These are phyloP conservation scores for Paraphysoderma sedebokerense DNA, from an alignment of 371 early-diverging fungal genomes.

Conservation along the genomic window DNA sequence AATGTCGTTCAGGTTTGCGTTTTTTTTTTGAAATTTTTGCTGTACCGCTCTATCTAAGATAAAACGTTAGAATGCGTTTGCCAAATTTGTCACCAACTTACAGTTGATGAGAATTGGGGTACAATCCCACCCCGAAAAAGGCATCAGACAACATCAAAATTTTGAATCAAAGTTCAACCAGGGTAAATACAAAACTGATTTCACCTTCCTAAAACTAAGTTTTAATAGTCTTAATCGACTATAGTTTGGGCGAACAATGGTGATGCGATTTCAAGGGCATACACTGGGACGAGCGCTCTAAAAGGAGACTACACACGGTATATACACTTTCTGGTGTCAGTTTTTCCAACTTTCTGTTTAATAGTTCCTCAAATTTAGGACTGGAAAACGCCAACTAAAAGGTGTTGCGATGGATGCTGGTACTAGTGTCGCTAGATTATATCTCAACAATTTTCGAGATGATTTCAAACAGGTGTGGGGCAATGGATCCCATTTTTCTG, in stretches of 20 bases:
- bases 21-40: neutral
- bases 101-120: neutral
- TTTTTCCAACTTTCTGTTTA: no score
- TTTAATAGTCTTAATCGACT: no score
- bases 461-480: neutral
- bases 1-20: neutral
- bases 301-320: neutral
- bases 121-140: neutral
- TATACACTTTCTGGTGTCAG: no score
- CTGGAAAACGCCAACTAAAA: neutral
- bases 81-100: neutral
- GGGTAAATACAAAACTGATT: no score
- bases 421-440: neutral
- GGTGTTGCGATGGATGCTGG: neutral
- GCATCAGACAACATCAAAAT: no score
- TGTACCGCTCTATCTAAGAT: neutral
- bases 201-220: no score
- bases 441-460: neutral
- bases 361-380: no score
- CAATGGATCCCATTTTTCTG: no score
- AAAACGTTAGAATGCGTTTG: neutral
- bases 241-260: neutral
- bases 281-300: slow-evolving; percentile 1
- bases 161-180: no score
- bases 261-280: neutral